These are phyloP conservation scores for Fusarium drepaniforme DNA, from an alignment of 2,329 filamentous ascomycete species.

Conservation along the genomic window DNA sequence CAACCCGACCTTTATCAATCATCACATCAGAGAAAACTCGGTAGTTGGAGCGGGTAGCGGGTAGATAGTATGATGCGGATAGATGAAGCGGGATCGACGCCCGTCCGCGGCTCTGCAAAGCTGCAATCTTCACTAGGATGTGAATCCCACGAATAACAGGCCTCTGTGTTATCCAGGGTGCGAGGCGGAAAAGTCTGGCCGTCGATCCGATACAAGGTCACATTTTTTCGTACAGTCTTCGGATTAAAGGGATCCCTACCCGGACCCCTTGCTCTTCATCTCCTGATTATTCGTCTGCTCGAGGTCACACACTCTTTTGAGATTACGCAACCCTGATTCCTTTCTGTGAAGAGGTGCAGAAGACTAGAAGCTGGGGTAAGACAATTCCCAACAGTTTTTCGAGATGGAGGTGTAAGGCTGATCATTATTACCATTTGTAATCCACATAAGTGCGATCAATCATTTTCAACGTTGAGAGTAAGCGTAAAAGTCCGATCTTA, in stretches of 20 bases:
- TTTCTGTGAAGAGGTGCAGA: neutral
- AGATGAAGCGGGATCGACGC: neutral
- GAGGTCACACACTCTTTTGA: neutral
- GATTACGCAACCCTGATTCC: neutral
- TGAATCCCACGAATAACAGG: neutral
- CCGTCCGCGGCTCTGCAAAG: neutral
- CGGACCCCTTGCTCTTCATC: neutral
- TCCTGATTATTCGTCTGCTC: neutral
- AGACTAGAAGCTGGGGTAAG: neutral
- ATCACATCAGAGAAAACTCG: neutral
- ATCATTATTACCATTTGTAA: neutral
- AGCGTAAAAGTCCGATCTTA: neutral
- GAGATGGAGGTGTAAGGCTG: neutral
- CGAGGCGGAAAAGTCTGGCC: neutral
- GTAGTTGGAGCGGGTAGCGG: neutral
- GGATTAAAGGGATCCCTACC: neutral
- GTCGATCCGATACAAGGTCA: neutral
- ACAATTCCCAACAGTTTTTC: neutral
- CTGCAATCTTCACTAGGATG: neutral
- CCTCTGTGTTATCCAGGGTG: neutral
- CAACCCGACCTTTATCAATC: neutral
- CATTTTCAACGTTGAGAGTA: neutral
- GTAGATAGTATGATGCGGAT: neutral
- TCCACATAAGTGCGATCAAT: neutral
- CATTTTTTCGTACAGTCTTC: neutral